phyloP scores from a whole-genome alignment of 208 protist species.

The Crithidia bombi region DNA sequence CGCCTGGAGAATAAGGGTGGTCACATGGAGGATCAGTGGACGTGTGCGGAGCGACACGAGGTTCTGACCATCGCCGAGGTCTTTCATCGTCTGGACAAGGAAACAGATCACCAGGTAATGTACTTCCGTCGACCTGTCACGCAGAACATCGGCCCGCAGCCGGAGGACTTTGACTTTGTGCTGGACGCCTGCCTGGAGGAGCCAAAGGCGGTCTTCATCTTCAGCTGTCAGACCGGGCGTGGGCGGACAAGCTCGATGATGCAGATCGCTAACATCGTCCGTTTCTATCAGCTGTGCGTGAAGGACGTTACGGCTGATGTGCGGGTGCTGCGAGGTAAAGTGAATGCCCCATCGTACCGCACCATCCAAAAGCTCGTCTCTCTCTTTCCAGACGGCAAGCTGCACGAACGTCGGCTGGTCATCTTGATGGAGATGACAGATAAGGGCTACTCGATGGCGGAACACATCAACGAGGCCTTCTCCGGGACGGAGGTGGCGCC shows the following conservation, averaged over 20 bases:
- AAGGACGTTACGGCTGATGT: slow-evolving; percentile 77
- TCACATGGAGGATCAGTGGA: slow-evolving; percentile 88
- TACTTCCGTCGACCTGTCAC: slow-evolving; percentile 87
- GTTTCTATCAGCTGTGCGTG: slow-evolving; percentile 85
- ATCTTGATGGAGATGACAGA: slow-evolving; percentile 83
- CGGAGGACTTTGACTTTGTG: slow-evolving; percentile 89
- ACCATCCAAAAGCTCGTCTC: slow-evolving; percentile 90
- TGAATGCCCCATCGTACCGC: slow-evolving; percentile 58
- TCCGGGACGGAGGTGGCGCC: slow-evolving; percentile 43
- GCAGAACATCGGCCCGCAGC: slow-evolving; percentile 74
- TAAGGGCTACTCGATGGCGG: slow-evolving; percentile 86
- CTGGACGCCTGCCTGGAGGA: slow-evolving; percentile 78
- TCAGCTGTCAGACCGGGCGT: slow-evolving; percentile 88
- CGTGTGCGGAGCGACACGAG: slow-evolving; percentile 58
- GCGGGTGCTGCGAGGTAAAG: slow-evolving; percentile 61
- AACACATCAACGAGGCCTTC: slow-evolving; percentile 87
- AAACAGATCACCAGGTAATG: slow-evolving; percentile 47
- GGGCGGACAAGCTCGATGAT: slow-evolving; percentile 87
- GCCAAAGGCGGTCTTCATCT: slow-evolving; percentile 77
- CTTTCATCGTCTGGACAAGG: slow-evolving; percentile 51
- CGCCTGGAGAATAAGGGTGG: slow-evolving; percentile 66
- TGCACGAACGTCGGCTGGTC: slow-evolving; percentile 82
- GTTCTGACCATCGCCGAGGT: slow-evolving; percentile 73
- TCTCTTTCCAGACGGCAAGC: slow-evolving; percentile 86
- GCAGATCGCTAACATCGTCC: slow-evolving; percentile 86